These are phyloP conservation scores for Colletotrichum tropicale DNA, from an alignment of 2,329 filamentous ascomycete genomes.

Conservation along the genomic window DNA sequence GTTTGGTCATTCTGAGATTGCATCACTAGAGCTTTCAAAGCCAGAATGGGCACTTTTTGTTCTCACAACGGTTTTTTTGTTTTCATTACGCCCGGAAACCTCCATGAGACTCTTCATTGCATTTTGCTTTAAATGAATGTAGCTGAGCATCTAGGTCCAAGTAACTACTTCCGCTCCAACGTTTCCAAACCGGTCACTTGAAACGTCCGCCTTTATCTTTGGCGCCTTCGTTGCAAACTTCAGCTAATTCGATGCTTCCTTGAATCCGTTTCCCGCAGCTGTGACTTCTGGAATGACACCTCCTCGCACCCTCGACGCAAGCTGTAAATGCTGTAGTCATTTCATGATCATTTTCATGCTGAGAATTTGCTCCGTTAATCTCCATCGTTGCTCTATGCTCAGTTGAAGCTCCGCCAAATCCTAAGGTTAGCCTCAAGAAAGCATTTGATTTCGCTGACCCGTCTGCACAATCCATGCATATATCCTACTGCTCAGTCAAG, in stretches of 20 bases:
- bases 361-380: background rate
- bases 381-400: too few species aligned
- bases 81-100: background rate
- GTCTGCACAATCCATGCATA: too few species aligned
- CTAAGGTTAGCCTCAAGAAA: too few species aligned
- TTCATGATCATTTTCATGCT: background rate
- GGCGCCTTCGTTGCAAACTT: too few species aligned
- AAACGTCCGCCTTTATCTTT: background rate
- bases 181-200: background rate
- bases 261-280: background rate
- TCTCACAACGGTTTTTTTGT: background rate
- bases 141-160: too few species aligned
- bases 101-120: rapidly evolving
- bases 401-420: too few species aligned
- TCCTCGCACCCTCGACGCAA: too few species aligned
- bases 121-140: background rate
- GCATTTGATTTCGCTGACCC: too few species aligned
- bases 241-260: background rate
- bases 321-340: too few species aligned
- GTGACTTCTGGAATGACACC: background rate
- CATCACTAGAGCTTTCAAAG: background rate
- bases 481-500: too few species aligned
- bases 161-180: rapidly evolving
- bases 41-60: background rate
- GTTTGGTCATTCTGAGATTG: background rate